These are phyloP conservation scores for Multifurca ochricompacta DNA, from an alignment of 768 basidiomycete genomes.

Conservation along the genomic window DNA sequence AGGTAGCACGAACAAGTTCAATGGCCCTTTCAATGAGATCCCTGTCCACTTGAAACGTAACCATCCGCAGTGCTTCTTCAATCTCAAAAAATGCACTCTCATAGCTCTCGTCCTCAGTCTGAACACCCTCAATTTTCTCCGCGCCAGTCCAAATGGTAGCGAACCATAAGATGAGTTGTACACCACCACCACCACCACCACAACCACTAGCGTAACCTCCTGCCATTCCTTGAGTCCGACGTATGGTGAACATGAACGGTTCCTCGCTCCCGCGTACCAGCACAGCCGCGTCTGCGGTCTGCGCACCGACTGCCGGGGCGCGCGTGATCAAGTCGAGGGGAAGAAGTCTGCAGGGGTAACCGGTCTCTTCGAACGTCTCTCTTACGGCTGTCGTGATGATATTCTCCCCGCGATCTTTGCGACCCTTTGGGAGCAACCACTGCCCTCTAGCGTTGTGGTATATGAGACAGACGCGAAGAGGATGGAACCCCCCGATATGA, in stretches of 20 bases:
- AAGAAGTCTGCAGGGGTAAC: too few species aligned
- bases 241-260: slow-evolving; percentile 30
- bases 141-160: slow-evolving; percentile 31
- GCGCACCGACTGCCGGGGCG: slow-evolving; percentile 27
- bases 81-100: slow-evolving; percentile 5
- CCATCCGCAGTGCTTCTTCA: slow-evolving; percentile 2
- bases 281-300: slow-evolving; percentile 28
- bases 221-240: slow-evolving; percentile 13
- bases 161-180: slow-evolving; percentile 48
- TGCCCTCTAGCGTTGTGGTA: too few species aligned
- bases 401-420: too few species aligned
- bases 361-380: too few species aligned
- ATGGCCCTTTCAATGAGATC: slow-evolving; percentile 11
- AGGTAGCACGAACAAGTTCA: slow-evolving; percentile 6
- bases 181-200: slow-evolving; percentile 17
- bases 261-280: slow-evolving; percentile 25
- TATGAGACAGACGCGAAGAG: slow-evolving; percentile 14
- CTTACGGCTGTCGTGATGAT: too few species aligned
- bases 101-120: slow-evolving; percentile 22
- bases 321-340: not conserved
- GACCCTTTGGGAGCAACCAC: too few species aligned
- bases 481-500: slow-evolving; percentile 24
- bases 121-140: slow-evolving; percentile 8
- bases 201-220: not conserved
- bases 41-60: slow-evolving; percentile 13